A percentile compares a stretch with the other conserved stretches of the same genome.
Conservation (phyloP, 305 asterid species). For the Fraxinus platypoda region DNA sequence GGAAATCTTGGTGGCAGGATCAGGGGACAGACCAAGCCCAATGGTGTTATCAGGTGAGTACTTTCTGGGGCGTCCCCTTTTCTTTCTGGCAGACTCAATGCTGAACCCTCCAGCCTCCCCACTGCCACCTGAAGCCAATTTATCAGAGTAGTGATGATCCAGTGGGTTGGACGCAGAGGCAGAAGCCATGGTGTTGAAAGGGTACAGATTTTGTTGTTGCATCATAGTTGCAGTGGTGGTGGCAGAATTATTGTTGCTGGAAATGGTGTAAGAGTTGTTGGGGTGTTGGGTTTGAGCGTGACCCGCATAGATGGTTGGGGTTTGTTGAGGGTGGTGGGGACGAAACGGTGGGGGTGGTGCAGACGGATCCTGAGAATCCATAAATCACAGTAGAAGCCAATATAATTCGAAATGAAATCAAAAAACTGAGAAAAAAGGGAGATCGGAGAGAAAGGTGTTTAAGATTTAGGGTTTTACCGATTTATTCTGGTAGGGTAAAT, state of each 20-base stretch:
- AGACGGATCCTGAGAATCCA: constrained; percentile 60
- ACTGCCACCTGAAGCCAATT: constrained; percentile 35
- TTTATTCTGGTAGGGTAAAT: neutral
- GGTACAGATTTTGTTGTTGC: constrained; percentile 47
- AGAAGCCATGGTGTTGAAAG: constrained; percentile 39
- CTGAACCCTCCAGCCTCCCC: constrained; percentile 40
- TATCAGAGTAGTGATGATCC: constrained; percentile 47
- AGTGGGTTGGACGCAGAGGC: constrained; percentile 31
- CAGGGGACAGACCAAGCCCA: constrained; percentile 70
- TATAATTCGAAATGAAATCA: neutral
- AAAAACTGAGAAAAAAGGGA: neutral
- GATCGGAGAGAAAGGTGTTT: constrained; percentile 5
- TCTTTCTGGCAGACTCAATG: constrained; percentile 62
- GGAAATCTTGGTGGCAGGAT: constrained; percentile 47
- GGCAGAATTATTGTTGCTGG: constrained; percentile 20
- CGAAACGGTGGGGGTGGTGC: constrained; percentile 42
- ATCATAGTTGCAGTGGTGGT: constrained; percentile 30
- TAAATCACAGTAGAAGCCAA: constrained; percentile 13
- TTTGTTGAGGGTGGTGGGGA: constrained; percentile 35
- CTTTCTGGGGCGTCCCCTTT: constrained; percentile 76
- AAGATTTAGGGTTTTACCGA: constrained; percentile 25
- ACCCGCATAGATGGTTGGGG: constrained; percentile 29
- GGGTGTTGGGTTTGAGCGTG: constrained; percentile 28
- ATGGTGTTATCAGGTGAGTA: constrained; percentile 68
- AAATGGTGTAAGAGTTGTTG: constrained; percentile 13